Percentiles rank a stretch among this genome's conserved stretches.
These are phyloP conservation scores for Shiraia sp. DNA, from an alignment of 2,329 filamentous ascomycete species.

Conservation along the genomic window DNA sequence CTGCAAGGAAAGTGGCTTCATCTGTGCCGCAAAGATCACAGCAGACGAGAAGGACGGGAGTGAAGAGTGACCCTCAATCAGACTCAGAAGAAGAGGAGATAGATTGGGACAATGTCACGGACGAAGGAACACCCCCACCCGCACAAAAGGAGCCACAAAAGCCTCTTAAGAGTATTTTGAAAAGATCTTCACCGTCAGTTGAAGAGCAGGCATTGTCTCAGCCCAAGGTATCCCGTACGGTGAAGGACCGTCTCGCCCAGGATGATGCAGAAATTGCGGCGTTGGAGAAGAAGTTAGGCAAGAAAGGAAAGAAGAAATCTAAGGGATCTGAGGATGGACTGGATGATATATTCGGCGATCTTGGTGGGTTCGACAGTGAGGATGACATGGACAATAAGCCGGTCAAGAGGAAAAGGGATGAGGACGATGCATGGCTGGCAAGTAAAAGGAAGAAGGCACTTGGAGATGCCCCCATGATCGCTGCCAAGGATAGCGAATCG, in stretches of 20 bases:
- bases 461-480: slow-evolving; percentile 16
- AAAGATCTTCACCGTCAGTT: slow-evolving; percentile 15
- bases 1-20: background rate
- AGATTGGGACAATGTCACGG: slow-evolving; percentile 39
- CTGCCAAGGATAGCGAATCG: slow-evolving; percentile 30
- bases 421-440: slow-evolving; percentile 64
- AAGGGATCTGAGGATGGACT: slow-evolving; percentile 81
- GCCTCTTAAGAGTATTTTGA: slow-evolving; percentile 36
- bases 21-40: too few relatives aligned
- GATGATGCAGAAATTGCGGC: slow-evolving; percentile 89
- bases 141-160: slow-evolving; percentile 23
- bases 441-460: slow-evolving; percentile 60
- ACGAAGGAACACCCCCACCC: slow-evolving; percentile 30
- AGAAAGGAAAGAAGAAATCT: slow-evolving; percentile 72
- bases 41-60: background rate
- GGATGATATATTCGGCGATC: slow-evolving; percentile 73
- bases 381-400: slow-evolving; percentile 48
- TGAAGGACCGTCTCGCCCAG: slow-evolving; percentile 67
- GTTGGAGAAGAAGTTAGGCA: slow-evolving; percentile 83
- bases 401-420: slow-evolving; percentile 60
- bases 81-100: slow-evolving; percentile 31
- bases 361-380: slow-evolving; percentile 55
- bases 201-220: slow-evolving; percentile 18
- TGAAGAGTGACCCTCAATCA: slow-evolving; percentile 15
- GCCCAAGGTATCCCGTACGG: slow-evolving; percentile 40